Evolutionary conservation across 768 basidiomycete genomes (phyloP), one percentile per base, ranked within the genome.

Genomic region (Mycena capillaripes): DNA sequence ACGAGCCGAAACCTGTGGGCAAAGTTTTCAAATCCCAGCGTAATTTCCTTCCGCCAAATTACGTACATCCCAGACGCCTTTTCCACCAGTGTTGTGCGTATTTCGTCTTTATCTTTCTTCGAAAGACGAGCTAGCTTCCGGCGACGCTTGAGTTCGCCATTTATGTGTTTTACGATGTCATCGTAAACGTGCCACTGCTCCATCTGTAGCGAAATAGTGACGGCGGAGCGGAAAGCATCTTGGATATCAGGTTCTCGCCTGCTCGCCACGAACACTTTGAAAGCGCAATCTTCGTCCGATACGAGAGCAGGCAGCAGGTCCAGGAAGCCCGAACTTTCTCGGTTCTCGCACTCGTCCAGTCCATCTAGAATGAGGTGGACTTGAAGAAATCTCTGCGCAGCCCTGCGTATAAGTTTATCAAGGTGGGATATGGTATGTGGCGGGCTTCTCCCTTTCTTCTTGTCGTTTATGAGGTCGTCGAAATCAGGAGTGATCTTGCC

Each of bases 1-100:
- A 63, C 61, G 8, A 63, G 46, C 17, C 61, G 46, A 23, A 63
- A 63, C 61, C 61, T 63, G 34, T n/a, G 34, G 12, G 12, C 12
- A 36, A 6, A 36, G 34, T n/a, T n/a, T n/a, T n/a, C n/a, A n/a
- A n/a, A n/a, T n/a, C n/a, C n/a, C n/a, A n/a, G n/a, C n/a, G n/a
- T n/a, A n/a, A n/a, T n/a, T n/a, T n/a, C n/a, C n/a, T 36, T 6
- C 34, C 7, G 34, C 12, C 6, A 6, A 12, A 36, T 36, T 6
- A 25, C 61, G 34, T 25, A 63, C 61, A 63, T 63, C 27, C 61
- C 61, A 14, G 2, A 7, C 3, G 61, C 61, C 19, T 63, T 63
- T 30, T 7, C 36, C 3, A 40, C 57, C 38, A 63, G 21, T 17
- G 46, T 36, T 63, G 9, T 46, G 0, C 19, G 32, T 27, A 63